phyloP scores from a whole-genome alignment of 139 green algal species.

The Closterium sp. region DNA sequence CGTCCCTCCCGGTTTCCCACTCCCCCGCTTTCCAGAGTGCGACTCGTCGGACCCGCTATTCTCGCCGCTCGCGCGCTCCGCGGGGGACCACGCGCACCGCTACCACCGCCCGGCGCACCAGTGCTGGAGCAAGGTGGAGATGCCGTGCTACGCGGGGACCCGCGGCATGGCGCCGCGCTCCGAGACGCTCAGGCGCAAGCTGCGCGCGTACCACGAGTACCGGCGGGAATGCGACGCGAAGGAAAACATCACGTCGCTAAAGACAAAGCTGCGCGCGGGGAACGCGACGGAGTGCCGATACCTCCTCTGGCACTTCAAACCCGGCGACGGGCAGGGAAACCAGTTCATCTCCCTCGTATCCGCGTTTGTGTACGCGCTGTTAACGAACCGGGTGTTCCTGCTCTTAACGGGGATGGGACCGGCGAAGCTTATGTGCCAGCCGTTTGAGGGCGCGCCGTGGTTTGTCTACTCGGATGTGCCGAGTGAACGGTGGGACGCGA shows the following conservation, averaged over 20 bases:
- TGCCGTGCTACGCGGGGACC: not conserved
- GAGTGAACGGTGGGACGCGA: not conserved
- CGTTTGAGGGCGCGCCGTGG: not conserved
- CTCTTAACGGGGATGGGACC: not conserved
- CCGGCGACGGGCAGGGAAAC: not conserved
- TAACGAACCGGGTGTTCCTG: not conserved
- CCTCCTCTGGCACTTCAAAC: not conserved
- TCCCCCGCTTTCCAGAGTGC: too few species aligned
- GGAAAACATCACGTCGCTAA: not conserved
- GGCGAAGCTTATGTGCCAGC: not conserved
- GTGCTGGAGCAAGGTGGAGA: not conserved
- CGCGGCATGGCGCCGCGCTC: not conserved
- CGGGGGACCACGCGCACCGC: too few species aligned
- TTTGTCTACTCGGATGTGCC: not conserved
- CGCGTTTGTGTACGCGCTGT: not conserved
- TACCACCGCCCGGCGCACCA: too few species aligned
- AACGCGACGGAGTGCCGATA: not conserved
- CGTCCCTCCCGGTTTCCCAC: too few species aligned
- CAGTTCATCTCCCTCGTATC: not conserved
- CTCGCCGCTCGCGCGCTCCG: too few species aligned
- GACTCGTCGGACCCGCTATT: too few species aligned
- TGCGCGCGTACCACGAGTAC: not conserved
- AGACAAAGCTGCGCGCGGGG: not conserved
- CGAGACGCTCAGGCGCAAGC: not conserved
- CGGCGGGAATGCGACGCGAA: not conserved